phyloP scores from a whole-genome alignment of 495 filamentous ascomycete species.

The Oidiodendron maius region DNA sequence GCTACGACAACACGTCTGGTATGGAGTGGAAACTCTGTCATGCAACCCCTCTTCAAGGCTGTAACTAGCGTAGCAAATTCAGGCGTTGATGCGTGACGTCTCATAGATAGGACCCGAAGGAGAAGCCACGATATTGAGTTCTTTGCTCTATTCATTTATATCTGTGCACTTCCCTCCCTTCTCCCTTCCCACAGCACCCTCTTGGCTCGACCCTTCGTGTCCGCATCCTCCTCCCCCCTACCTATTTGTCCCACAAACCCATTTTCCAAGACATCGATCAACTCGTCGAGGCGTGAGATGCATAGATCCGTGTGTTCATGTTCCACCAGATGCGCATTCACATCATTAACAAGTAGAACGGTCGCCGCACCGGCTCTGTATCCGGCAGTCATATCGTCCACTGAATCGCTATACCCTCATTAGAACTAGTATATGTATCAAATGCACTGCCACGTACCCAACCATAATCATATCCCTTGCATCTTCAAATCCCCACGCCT shows the following conservation, averaged over 20 bases:
- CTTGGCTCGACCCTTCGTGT: conserved; percentile 16
- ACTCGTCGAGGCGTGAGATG: conserved; percentile 60
- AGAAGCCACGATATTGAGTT: not conserved
- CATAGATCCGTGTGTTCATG: conserved; percentile 76
- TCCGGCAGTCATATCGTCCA: conserved; percentile 92
- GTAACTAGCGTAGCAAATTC: conserved; percentile 7
- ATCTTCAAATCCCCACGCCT: conserved; percentile 56
- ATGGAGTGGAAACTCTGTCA: not conserved
- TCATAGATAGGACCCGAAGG: conserved; percentile 4
- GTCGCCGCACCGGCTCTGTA: conserved; percentile 81
- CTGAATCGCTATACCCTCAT: conserved; percentile 59
- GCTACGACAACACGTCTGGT: not conserved
- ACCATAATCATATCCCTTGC: conserved; percentile 32
- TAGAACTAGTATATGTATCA: conserved; percentile 25
- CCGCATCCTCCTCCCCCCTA: conserved; percentile 15
- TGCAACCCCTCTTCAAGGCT: not conserved
- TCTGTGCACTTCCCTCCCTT: conserved; percentile 3
- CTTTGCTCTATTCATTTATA: not conserved
- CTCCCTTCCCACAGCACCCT: conserved; percentile 13
- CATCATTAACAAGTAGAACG: conserved; percentile 77
- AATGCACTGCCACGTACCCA: conserved; percentile 6
- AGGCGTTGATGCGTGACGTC: conserved; percentile 14
- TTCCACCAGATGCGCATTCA: conserved; percentile 63
- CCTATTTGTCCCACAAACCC: conserved; percentile 49
- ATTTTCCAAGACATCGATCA: conserved; percentile 62